A percentile compares a stretch with the other conserved stretches of the same genome.
Evolutionary conservation across 345 rosid genomes (phyloP).

Genomic region (Heritiera fomes): DNA sequence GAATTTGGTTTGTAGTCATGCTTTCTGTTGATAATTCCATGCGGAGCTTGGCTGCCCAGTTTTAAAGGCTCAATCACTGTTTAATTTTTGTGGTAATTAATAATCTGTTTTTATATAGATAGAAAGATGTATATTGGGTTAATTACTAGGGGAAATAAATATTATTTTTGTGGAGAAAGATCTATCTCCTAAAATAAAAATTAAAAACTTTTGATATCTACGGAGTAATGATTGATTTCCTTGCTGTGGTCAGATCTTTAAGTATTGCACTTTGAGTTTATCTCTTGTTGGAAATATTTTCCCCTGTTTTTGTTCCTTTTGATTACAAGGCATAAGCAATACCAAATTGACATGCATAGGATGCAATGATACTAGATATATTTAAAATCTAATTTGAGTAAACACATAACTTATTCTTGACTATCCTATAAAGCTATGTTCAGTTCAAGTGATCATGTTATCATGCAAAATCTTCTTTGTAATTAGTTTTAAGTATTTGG

Average conservation of each 20-base stretch:
- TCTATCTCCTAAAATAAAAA: not conserved
- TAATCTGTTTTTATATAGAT: not conserved
- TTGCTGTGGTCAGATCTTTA: not conserved
- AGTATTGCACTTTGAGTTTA: too few relatives aligned
- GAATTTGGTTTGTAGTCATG: not conserved
- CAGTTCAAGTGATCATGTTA: not conserved
- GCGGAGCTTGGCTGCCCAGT: not conserved
- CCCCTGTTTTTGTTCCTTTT: not conserved
- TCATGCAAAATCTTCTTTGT: not conserved
- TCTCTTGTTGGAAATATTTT: not conserved
- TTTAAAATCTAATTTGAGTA: not conserved
- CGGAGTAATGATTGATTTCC: not conserved
- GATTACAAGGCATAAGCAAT: not conserved
- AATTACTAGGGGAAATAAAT: not conserved
- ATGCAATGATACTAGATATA: not conserved
- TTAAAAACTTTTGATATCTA: not conserved
- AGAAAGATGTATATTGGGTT: not conserved
- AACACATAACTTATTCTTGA: not conserved
- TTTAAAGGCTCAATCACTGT: not conserved
- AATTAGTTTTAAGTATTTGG: not conserved
- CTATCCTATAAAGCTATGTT: not conserved
- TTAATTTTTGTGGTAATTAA: not conserved
- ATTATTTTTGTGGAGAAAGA: not conserved
- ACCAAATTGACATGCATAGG: not conserved
- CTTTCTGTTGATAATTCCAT: not conserved